Base-by-base conservation (phyloP, 805 yeast genomes). In the Sugiyamaella americana region DNA sequence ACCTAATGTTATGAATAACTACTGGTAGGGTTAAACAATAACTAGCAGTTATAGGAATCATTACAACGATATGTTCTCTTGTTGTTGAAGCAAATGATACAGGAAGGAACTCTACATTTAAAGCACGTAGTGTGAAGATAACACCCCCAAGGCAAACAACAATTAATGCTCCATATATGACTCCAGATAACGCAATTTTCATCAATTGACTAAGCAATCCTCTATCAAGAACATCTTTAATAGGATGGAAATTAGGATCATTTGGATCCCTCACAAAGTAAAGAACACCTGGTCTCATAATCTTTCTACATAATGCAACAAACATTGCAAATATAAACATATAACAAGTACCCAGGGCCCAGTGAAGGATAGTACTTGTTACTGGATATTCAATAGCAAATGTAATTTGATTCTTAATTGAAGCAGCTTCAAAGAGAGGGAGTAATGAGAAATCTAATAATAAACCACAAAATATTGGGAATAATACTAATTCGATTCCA, bases 181-280 rank as follows among this genome's bases (percentile, higher is more conserved):
- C 70, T 17, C 81, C 91, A 23, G 95, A 84, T 22, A 87, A 64
- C 2, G 72, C 71, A 24, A 89, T 80, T 52, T 95, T 73, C 23
- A 83, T 78, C 19, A 89, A 51, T 61, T 93, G 97, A 40, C 82
- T 68, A 5, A 65, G 52, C 57, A 91, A 74, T 0, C 96, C 85
- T 54, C 84, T 79, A 48, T 84, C 82, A 44, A 93, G 65, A 1
- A 95, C 93, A 60, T 89, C 96, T 54, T 87, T 91, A 37, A 91
- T 74, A 10, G 93, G 76, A 54, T 91, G 79, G 40, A 87, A 81
- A 56, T 86, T 84, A 35, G 95, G 96, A 61, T 93, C 97, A 56
- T 88, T 96, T 3, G 96, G 96, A 19, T 95, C 87, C 56, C 96
- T 76, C 50, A 93, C 84, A 67, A 93, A 93, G 63, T 80, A 93